phyloP scores from a whole-genome alignment of 2,329 filamentous ascomycete species.

The Ophiostoma ips region DNA sequence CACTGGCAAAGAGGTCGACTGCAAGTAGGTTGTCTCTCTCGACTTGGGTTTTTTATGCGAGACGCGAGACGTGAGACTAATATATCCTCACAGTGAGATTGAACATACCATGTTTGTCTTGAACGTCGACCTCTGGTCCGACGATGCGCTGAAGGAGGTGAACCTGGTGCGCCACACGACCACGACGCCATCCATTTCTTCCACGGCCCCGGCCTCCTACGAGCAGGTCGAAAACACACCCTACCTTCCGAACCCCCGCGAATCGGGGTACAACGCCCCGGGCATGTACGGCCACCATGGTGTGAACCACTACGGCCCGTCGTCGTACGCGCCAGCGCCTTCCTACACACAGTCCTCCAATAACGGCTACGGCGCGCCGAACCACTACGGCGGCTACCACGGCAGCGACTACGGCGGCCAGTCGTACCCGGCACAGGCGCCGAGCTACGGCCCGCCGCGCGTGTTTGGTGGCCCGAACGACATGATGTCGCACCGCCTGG shows the following conservation, averaged over 20 bases:
- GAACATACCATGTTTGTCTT: conserved; percentile 39
- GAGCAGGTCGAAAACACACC: conserved; percentile 33
- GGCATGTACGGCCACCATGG: conserved; percentile 15
- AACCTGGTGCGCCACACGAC: conserved; percentile 52
- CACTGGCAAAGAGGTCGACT: conserved; percentile 70
- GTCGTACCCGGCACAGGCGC: conserved; percentile 10
- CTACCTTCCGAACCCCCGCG: conserved; percentile 24
- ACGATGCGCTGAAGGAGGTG: conserved; percentile 49
- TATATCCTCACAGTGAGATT: conserved; percentile 41
- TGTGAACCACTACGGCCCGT: conserved; percentile 17
- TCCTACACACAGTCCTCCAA: conserved; percentile 12
- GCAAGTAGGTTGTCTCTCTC: conserved; percentile 47
- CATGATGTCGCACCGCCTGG: conserved; percentile 21
- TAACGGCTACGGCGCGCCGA: conserved; percentile 22
- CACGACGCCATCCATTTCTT: conserved; percentile 63
- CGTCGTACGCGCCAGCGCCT: conserved; percentile 10
- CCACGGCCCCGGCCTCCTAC: conserved; percentile 67
- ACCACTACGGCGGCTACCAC: conserved; percentile 19
- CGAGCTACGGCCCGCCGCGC: conserved; percentile 19
- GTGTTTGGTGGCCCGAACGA: conserved; percentile 19
- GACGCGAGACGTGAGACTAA: background rate
- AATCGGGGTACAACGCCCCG: conserved; percentile 18
- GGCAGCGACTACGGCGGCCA: conserved; percentile 12
- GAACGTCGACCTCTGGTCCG: conserved; percentile 55
- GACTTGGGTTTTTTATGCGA: conserved; percentile 3